Evolutionary conservation across 331 rosid species (phyloP).

Genomic region (Ulmus americana): DNA sequence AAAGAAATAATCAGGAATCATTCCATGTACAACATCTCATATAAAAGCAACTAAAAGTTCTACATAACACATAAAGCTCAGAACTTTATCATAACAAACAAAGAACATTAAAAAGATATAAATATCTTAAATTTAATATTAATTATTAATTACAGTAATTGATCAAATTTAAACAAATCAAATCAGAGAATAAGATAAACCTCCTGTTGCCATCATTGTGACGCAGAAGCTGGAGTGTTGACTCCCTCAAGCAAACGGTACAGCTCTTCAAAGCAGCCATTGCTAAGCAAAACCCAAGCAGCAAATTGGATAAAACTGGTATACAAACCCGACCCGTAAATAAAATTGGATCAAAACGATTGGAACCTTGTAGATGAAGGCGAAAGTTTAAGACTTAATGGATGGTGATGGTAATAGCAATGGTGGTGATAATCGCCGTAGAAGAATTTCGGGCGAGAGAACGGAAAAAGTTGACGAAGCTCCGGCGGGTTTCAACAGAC

Average conservation of each 20-base stretch:
- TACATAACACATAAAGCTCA: background rate
- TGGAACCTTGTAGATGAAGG: background rate
- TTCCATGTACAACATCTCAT: too few species aligned
- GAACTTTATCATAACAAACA: background rate
- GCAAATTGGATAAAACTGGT: background rate
- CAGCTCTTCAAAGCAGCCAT: conserved; percentile 43
- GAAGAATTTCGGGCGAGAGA: background rate
- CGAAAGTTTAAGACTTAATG: conserved; percentile 5
- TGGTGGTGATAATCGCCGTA: conserved; percentile 7
- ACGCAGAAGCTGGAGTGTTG: conserved; percentile 34
- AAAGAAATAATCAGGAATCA: background rate
- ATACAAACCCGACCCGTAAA: conserved; percentile 17
- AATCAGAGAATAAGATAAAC: conserved; percentile 16
- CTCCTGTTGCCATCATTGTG: conserved; percentile 32
- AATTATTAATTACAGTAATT: background rate
- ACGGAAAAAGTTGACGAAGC: background rate
- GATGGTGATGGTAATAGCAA: conserved; percentile 9
- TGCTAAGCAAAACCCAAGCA: background rate
- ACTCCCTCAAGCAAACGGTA: conserved; percentile 32
- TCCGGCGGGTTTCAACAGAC: conserved; percentile 5
- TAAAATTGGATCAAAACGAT: background rate
- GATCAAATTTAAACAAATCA: background rate
- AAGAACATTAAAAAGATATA: background rate
- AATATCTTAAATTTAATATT: background rate
- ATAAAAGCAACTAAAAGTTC: background rate